Conservation (phyloP, 2,329 filamentous ascomycete genomes). For the Ceratocystis alfenasii region DNA sequence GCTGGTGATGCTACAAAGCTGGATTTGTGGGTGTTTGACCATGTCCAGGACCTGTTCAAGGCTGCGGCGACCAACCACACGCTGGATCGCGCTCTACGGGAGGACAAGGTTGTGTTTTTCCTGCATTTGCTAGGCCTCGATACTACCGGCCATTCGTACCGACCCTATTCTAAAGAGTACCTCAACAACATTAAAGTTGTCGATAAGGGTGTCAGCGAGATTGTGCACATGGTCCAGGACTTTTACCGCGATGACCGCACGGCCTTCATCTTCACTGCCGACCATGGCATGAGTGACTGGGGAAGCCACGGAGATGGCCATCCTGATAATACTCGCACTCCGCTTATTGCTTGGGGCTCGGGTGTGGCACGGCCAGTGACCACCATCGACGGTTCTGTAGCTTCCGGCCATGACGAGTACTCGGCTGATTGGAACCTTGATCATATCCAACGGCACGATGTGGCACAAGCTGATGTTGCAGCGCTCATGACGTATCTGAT, state of each 20-base stretch:
- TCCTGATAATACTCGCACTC: conserved; percentile 91
- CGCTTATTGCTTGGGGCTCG: conserved; percentile 84
- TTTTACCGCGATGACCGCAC: conserved; percentile 82
- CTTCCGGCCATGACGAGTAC: conserved; percentile 80
- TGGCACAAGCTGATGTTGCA: conserved; percentile 85
- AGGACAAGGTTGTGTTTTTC: conserved; percentile 91
- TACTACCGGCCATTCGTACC: conserved; percentile 72
- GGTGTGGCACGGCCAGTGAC: conserved; percentile 67
- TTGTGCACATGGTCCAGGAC: conserved; percentile 65
- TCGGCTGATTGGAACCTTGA: conserved; percentile 82
- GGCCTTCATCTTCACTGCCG: conserved; percentile 91
- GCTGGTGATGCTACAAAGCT: conserved; percentile 68
- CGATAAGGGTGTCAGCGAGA: conserved; percentile 76
- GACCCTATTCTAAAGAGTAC: conserved; percentile 93
- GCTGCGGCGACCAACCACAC: conserved; percentile 67
- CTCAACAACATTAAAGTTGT: conserved; percentile 89
- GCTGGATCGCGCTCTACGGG: conserved; percentile 56
- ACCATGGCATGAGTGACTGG: conserved; percentile 98
- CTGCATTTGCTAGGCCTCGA: conserved; percentile 86
- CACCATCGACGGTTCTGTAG: conserved; percentile 38
- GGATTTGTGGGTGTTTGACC: conserved; percentile 92
- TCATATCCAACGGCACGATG: conserved; percentile 73
- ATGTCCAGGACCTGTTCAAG: conserved; percentile 74
- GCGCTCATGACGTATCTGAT: conserved; percentile 89
- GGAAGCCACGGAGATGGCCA: conserved; percentile 98